Evolutionary conservation across 805 yeast genomes (phyloP).

Genomic region (Monosporozyma aerobia): DNA sequence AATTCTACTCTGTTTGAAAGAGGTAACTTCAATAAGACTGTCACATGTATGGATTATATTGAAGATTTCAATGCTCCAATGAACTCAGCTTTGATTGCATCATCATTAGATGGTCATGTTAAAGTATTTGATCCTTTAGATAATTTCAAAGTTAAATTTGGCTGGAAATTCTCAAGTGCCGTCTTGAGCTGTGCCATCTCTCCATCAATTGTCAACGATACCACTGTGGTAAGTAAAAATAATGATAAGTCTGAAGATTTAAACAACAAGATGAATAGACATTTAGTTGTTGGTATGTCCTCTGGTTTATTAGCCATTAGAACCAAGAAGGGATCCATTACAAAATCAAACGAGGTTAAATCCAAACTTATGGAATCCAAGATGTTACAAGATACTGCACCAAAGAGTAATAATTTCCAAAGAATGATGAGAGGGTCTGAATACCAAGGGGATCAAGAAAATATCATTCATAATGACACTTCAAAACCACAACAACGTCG

Average conservation of each 20-base stretch:
- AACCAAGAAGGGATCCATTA: slow-evolving; percentile 61
- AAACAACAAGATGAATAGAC: slow-evolving; percentile 41
- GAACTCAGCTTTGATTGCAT: slow-evolving; percentile 60
- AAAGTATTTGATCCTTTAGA: slow-evolving; percentile 79
- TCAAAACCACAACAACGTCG: slow-evolving; percentile 47
- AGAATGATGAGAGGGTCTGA: slow-evolving; percentile 87
- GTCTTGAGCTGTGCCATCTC: slow-evolving; percentile 85
- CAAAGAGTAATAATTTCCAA: slow-evolving; percentile 51
- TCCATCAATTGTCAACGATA: slow-evolving; percentile 35
- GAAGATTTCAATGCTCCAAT: slow-evolving; percentile 27
- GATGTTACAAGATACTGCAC: slow-evolving; percentile 1
- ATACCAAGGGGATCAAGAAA: slow-evolving; percentile 83
- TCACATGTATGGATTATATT: slow-evolving; percentile 53
- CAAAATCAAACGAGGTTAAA: slow-evolving; percentile 33
- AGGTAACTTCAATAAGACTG: slow-evolving; percentile 86
- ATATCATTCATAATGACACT: slow-evolving; percentile 54
- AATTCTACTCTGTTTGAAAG: slow-evolving; percentile 55
- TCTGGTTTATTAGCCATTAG: slow-evolving; percentile 84
- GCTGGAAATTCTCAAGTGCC: slow-evolving; percentile 96
- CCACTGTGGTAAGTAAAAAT: not conserved
- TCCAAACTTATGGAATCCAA: not conserved
- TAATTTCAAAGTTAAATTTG: slow-evolving; percentile 83
- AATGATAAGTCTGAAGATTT: not conserved
- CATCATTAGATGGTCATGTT: slow-evolving; percentile 95
- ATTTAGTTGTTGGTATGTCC: slow-evolving; percentile 84